Percentiles rank a stretch among this genome's conserved stretches.
These are phyloP conservation scores for Eremochloa ophiuroides DNA, from an alignment of 176 grass and related monocot species.

Conservation along the genomic window DNA sequence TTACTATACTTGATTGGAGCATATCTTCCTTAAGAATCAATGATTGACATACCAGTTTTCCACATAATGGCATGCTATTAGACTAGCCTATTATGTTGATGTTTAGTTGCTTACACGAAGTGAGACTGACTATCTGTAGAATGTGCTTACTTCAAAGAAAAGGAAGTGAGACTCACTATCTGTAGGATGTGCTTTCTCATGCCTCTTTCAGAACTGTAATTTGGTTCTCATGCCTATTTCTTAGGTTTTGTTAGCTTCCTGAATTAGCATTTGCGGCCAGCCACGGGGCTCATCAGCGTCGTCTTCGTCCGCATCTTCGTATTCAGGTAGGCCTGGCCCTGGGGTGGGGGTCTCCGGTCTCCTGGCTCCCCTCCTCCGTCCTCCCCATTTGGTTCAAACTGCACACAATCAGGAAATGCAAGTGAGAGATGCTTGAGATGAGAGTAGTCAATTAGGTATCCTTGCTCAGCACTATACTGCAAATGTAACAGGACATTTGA, in stretches of 20 bases:
- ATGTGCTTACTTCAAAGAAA: neutral
- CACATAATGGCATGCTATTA: neutral
- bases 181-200: no score
- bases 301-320: conserved; percentile 86
- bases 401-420: neutral
- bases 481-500: no score
- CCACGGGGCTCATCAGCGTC: conserved; percentile 72
- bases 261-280: no score
- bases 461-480: no score
- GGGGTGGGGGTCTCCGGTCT: no score
- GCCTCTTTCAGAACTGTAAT: no score
- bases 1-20: neutral
- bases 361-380: no score
- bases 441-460: neutral
- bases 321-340: conserved; percentile 92
- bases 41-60: neutral
- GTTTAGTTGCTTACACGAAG: neutral
- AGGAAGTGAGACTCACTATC: no score
- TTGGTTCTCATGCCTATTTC: no score
- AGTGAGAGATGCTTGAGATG: neutral
- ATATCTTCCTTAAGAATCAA: neutral
- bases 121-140: neutral
- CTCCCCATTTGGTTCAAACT: neutral
- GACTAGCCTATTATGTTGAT: neutral
- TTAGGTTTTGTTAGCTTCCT: no score